Evolutionary conservation across 2,329 filamentous ascomycete genomes (phyloP).

Genomic region (Beauveria sp.): DNA sequence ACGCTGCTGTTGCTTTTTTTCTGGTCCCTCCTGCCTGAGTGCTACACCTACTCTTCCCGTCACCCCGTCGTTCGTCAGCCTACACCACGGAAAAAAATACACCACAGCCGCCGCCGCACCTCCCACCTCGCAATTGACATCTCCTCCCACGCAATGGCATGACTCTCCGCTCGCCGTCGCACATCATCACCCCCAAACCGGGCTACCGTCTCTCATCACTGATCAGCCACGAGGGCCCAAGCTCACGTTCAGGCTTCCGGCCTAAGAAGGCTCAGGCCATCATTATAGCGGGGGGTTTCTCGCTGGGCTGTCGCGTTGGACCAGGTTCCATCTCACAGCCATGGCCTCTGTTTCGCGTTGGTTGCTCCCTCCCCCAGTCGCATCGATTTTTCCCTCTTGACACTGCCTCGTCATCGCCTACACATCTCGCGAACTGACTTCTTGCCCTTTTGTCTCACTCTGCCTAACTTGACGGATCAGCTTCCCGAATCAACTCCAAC

Average conservation of each 20-base stretch:
- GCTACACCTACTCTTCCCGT: not conserved
- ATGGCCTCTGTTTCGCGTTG: constrained; percentile 13
- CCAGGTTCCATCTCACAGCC: constrained; percentile 9
- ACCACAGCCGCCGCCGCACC: constrained; percentile 1
- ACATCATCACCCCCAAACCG: not conserved
- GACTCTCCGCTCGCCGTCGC: not conserved
- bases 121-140: constrained; percentile 6
- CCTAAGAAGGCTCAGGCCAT: constrained; percentile 9
- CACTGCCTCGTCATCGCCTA: not conserved
- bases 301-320: constrained; percentile 9
- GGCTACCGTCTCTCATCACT: constrained; percentile 1
- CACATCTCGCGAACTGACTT: not conserved
- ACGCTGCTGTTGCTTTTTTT: not conserved
- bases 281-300: constrained; percentile 10
- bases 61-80: not conserved
- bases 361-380: constrained; percentile 6
- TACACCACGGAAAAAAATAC: constrained; percentile 3
- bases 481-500: constrained; percentile 4
- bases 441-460: not conserved
- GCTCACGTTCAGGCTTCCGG: constrained; percentile 8
- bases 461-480: constrained; percentile 7
- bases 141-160: constrained; percentile 6
- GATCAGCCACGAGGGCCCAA: constrained; percentile 7
- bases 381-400: constrained; percentile 3
- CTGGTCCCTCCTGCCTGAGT: not conserved